Conservation (phyloP, 108 stramenopile genomes). For the Cylindrotheca closterium region DNA sequence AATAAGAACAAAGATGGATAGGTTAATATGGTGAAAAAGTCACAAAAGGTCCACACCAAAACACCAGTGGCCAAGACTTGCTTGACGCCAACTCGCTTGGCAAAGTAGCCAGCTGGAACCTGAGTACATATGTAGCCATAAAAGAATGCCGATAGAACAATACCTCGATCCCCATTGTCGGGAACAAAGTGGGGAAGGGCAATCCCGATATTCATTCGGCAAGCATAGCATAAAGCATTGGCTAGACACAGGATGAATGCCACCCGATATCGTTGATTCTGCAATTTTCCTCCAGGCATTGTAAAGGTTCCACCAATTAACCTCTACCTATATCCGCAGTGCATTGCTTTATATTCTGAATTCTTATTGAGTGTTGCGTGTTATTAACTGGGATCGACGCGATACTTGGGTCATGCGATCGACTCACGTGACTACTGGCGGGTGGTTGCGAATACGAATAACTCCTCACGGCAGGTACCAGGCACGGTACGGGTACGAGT, state of each 20-base stretch:
- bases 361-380: too few species aligned
- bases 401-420: too few species aligned
- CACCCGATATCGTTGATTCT: conserved; percentile 3
- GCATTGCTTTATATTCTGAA: too few species aligned
- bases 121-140: conserved; percentile 8
- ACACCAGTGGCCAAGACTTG: neutral
- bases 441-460: too few species aligned
- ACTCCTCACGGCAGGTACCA: too few species aligned
- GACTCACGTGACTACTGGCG: too few species aligned
- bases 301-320: too few species aligned
- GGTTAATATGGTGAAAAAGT: neutral
- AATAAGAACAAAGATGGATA: neutral
- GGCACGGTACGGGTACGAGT: too few species aligned
- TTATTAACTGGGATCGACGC: too few species aligned
- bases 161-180: conserved; percentile 1
- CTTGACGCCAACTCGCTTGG: conserved; percentile 2
- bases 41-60: conserved; percentile 3
- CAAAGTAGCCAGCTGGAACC: conserved; percentile 1
- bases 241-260: conserved; percentile 4
- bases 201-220: conserved; percentile 3
- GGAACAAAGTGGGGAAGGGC: neutral
- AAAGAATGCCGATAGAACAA: conserved; percentile 8
- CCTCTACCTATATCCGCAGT: too few species aligned
- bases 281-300: too few species aligned
- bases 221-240: conserved; percentile 7